Base-by-base conservation (phyloP, 2,329 filamentous ascomycete genomes). In the Colletotrichum horii region DNA sequence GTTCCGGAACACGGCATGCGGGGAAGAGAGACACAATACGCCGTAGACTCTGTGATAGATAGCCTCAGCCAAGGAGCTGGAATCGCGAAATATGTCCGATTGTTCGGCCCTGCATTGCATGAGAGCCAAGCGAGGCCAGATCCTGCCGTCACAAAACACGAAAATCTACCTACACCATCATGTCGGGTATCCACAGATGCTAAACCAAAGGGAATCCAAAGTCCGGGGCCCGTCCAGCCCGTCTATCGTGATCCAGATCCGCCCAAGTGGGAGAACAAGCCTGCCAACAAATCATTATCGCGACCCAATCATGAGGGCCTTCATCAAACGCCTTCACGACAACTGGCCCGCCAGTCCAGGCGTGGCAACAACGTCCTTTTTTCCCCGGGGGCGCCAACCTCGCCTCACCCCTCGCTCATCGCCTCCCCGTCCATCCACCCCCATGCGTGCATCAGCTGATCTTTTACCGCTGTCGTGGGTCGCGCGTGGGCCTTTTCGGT, bases 401-500 rank as follows among this genome's bases (percentile, higher is more conserved):
- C 32, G 60, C 16, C 22, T 75, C 62, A 73, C 16, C 38, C 64
- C 64, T 76, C 74, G 70, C 64, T 65, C 70, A 76, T 74, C 15
- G 65, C 70, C 19, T 76, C 70, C 74, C 65, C 65, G 48, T 76
- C 70, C 52, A 66, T 67, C 88, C 87, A 89, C 19, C 85, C 87
- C 89, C 88, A 91, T 71, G 85, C 86, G 68, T 83, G 83, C 78
- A 86, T 87, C 71, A 91, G 81, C 74, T 88, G 85, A 48, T 82
- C 80, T 52, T 88, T 86, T 32, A 89, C 88, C 12, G 84, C 83
- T 8, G 83, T 84, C 9, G 89, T 91, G 8, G 89, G 90, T 81
- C 89, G 88, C 6, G 87, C 89, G 80, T 90, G 86, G n/a, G 87
- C 85, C 36, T 79, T 81, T 77, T 91, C 88, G 4, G 88, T 89